These are phyloP conservation scores for Papiliotrema laurentii DNA, from an alignment of 1,284 basidiomycete species.

Conservation along the genomic window DNA sequence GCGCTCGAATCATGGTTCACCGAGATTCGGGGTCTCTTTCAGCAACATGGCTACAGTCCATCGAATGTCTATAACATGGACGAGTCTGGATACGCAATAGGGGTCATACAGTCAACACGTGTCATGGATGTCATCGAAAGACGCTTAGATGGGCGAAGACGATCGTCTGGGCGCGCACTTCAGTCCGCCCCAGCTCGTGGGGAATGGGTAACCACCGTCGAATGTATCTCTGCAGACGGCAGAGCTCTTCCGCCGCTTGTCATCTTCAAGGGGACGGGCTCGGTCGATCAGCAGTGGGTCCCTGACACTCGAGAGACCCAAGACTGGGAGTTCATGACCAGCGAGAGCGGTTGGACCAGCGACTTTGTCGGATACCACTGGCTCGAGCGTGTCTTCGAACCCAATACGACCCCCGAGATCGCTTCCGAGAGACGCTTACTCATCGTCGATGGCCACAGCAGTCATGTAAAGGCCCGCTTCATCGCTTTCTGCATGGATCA, in stretches of 20 bases:
- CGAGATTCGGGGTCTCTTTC: not conserved
- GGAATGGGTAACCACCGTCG: conserved; percentile 3
- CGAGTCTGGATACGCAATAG: conserved; percentile 11
- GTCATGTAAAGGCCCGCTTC: conserved; percentile 3
- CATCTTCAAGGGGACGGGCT: conserved; percentile 2
- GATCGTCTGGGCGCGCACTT: not conserved
- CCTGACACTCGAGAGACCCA: not conserved
- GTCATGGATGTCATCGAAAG: conserved; percentile 3
- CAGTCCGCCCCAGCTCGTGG: not conserved
- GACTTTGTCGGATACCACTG: conserved; percentile 1
- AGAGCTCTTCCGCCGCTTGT: conserved; percentile 3
- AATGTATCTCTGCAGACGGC: conserved; percentile 3
- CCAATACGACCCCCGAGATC: not conserved
- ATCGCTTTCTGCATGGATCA: conserved; percentile 5
- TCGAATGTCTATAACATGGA: conserved; percentile 14
- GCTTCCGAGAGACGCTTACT: not conserved
- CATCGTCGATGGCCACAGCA: conserved; percentile 9
- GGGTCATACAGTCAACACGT: conserved; percentile 2
- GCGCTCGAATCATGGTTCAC: conserved; percentile 4
- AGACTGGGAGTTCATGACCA: not conserved
- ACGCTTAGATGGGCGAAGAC: not conserved
- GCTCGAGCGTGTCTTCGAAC: conserved; percentile 6
- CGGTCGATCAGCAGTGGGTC: not conserved
- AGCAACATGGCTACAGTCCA: conserved; percentile 1
- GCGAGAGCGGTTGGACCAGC: conserved; percentile 5